Percentiles rank a stretch among this genome's conserved stretches.
These are phyloP conservation scores for Cicer cuneatum DNA, from an alignment of 306 rosid species.

Conservation along the genomic window DNA sequence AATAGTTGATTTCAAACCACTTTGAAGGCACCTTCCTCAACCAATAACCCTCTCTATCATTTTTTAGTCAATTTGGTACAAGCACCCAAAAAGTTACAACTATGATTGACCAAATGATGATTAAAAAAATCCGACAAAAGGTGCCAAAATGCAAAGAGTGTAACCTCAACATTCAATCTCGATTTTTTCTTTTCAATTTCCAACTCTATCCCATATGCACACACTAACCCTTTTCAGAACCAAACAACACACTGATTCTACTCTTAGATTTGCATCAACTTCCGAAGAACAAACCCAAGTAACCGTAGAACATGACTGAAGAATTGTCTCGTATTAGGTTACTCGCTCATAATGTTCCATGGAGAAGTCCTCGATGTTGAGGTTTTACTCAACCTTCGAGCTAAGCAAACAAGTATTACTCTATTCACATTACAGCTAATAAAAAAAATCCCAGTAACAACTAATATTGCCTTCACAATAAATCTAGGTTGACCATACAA, in stretches of 20 bases:
- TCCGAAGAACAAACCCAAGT: slow-evolving; percentile 55
- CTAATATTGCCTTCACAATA: background rate
- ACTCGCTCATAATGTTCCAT: slow-evolving; percentile 83
- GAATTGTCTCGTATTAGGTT: slow-evolving; percentile 63
- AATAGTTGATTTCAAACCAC: background rate
- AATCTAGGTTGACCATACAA: background rate
- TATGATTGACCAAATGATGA: background rate
- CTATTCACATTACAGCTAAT: background rate
- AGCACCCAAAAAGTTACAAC: background rate
- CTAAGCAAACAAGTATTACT: background rate
- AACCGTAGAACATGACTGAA: slow-evolving; percentile 32
- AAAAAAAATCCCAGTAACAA: background rate
- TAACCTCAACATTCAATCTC: too few relatives aligned
- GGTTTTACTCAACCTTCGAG: slow-evolving; percentile 48
- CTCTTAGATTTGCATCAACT: slow-evolving; percentile 51
- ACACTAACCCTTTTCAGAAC: slow-evolving; percentile 23
- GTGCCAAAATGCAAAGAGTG: background rate
- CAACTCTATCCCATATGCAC: slow-evolving; percentile 36
- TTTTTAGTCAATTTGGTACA: background rate
- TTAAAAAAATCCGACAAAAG: background rate
- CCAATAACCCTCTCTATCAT: background rate
- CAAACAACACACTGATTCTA: slow-evolving; percentile 43
- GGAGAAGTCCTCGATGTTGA: slow-evolving; percentile 79
- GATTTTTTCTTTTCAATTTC: slow-evolving; percentile 37
- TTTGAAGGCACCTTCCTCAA: slow-evolving; percentile 1